Evolutionary conservation across 2,329 filamentous ascomycete genomes (phyloP).

Genomic region (Phoma sp.): DNA sequence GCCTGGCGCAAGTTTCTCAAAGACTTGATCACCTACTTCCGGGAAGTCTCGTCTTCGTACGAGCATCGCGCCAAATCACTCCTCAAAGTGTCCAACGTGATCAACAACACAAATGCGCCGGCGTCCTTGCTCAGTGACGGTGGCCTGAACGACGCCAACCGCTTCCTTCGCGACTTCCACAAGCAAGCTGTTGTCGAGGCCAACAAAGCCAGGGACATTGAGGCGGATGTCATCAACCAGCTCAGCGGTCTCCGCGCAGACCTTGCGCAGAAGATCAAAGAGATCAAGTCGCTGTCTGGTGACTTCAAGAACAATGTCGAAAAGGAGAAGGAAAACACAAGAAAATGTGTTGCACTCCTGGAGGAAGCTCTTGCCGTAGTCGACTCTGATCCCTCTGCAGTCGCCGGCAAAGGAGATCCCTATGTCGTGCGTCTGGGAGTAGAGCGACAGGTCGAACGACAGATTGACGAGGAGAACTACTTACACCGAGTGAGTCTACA

Average conservation of each 20-base stretch:
- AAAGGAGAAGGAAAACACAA: conserved; percentile 88
- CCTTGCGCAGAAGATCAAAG: conserved; percentile 94
- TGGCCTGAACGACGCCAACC: conserved; percentile 85
- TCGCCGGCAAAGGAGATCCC: conserved; percentile 87
- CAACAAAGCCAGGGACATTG: conserved; percentile 87
- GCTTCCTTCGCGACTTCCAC: conserved; percentile 82
- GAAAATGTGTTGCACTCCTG: conserved; percentile 78
- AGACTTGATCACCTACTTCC: conserved; percentile 91
- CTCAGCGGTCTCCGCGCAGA: conserved; percentile 86
- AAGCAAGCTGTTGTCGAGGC: conserved; percentile 79
- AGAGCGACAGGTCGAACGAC: conserved; percentile 87
- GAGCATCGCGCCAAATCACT: conserved; percentile 84
- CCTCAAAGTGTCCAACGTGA: conserved; percentile 79
- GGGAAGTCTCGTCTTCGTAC: conserved; percentile 88
- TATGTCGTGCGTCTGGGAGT: conserved; percentile 86
- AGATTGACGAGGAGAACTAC: conserved; percentile 97
- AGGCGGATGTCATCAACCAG: conserved; percentile 88
- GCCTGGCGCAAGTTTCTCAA: conserved; percentile 96
- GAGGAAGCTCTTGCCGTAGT: conserved; percentile 81
- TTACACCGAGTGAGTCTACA: conserved; percentile 74
- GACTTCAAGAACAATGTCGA: conserved; percentile 98
- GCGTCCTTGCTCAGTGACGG: conserved; percentile 77
- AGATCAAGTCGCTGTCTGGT: conserved; percentile 90
- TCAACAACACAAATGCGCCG: conserved; percentile 80
- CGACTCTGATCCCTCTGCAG: conserved; percentile 76